Evolutionary conservation across 1,284 basidiomycete genomes (phyloP).

Genomic region (Pterulicium gracile): DNA sequence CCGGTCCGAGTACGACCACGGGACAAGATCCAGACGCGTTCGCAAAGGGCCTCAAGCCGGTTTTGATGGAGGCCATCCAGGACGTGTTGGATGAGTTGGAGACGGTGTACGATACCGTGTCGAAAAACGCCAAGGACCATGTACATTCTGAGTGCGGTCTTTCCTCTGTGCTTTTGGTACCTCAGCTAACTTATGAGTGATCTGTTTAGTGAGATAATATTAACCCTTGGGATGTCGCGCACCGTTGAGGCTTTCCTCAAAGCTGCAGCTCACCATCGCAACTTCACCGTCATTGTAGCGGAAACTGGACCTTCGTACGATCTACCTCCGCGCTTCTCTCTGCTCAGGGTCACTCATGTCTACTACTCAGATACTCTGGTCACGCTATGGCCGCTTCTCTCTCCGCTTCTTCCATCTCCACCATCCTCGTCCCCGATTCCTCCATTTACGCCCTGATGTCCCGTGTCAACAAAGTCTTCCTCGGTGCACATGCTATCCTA

Average conservation of each 20-base stretch:
- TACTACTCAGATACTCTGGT: slow-evolving; percentile 61
- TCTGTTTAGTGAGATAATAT: slow-evolving; percentile 75
- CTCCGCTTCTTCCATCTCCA: slow-evolving; percentile 76
- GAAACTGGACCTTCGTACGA: slow-evolving; percentile 86
- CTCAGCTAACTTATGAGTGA: slow-evolving; percentile 4
- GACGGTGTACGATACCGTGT: slow-evolving; percentile 90
- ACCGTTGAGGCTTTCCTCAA: slow-evolving; percentile 95
- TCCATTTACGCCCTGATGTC: slow-evolving; percentile 95
- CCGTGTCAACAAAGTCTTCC: slow-evolving; percentile 91
- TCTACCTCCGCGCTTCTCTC: slow-evolving; percentile 2
- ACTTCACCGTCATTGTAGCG: slow-evolving; percentile 94
- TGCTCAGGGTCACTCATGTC: slow-evolving; percentile 5
- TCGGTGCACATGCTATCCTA: slow-evolving; percentile 88
- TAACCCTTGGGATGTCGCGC: slow-evolving; percentile 89
- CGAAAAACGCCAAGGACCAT: slow-evolving; percentile 91
- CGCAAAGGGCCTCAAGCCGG: slow-evolving; percentile 59
- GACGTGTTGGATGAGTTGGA: slow-evolving; percentile 94
- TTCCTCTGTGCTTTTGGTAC: slow-evolving; percentile 3
- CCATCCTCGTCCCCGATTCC: slow-evolving; percentile 91
- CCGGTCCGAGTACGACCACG: slow-evolving; percentile 24
- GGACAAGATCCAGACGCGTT: slow-evolving; percentile 66
- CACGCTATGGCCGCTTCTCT: slow-evolving; percentile 77
- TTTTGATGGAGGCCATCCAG: slow-evolving; percentile 85
- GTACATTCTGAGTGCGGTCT: slow-evolving; percentile 85
- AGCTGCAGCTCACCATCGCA: slow-evolving; percentile 80